Evolutionary conservation across 768 basidiomycete genomes (phyloP), one percentile per base, ranked within the genome.

Genomic region (Suillus decipiens): DNA sequence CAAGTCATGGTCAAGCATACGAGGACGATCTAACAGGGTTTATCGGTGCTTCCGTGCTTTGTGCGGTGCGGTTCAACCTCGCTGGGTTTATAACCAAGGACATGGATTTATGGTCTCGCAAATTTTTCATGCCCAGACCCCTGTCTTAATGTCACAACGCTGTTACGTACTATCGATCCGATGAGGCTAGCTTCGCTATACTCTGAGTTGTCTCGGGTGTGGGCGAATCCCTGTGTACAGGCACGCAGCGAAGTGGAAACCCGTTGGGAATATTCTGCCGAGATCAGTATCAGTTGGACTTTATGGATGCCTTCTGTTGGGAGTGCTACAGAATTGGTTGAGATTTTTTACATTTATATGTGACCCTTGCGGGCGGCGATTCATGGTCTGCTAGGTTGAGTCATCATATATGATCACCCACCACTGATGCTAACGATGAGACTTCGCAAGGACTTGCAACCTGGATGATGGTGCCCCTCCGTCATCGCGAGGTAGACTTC

Each of bases 21-120:
- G 61, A 62, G 61, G 41, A 43, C 43, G 54, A 28, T 45, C 48
- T 39, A 12, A 9, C 4, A 42, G 28, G 28, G 61, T 47, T 39
- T 64, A 64, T 64, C 63, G 63, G 63, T 64, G 63, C 43, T 56
- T 64, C 51, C 63, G 63, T 56, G 43, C 63, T 37, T 22, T 59
- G 63, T 22, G 63, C 61, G 63, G 42, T 50, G 17, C 54, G 47
- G 24, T 42, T 51, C 48, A 45, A 37, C 33, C 24, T 57, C 55
- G 24, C 24, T 37, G 37, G 10, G 55, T 24, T 37, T 56, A 37
- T 39, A 34, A 39, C 24, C 55, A 24, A 39, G 55, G 37, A 39
- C 55, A 57, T 39, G 55, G 37, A 41, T 39, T 19, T 12, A 39
- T 19, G 24, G 37, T 22, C 37, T 22, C 54, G 39, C 37, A 39